Conservation (phyloP, 306 rosid genomes). For the Cicer cuneatum region DNA sequence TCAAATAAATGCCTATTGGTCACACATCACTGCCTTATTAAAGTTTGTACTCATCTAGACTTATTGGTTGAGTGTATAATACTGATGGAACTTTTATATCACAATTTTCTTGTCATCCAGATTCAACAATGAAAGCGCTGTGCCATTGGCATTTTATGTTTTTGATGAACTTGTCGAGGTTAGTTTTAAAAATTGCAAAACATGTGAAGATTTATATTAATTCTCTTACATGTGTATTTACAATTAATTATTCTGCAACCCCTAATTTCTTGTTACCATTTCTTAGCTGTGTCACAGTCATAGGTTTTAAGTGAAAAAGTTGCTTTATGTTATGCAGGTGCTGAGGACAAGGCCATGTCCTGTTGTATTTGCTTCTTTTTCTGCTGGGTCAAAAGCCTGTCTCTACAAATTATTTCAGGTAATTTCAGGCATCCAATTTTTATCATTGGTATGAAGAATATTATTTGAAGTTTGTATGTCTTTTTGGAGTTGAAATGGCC, state of each 20-base stretch:
- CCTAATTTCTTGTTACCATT: neutral
- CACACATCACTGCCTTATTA: conserved; percentile 23
- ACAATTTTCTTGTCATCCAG: conserved; percentile 57
- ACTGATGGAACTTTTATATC: conserved; percentile 32
- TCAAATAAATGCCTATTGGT: conserved; percentile 17
- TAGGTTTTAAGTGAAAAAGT: conserved; percentile 32
- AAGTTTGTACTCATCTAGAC: conserved; percentile 14
- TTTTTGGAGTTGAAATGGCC: conserved; percentile 35
- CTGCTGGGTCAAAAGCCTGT: conserved; percentile 92
- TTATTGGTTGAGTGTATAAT: conserved; percentile 8
- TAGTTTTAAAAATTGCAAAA: conserved; percentile 43
- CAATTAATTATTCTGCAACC: conserved; percentile 16
- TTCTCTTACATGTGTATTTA: conserved; percentile 28
- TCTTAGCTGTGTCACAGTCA: conserved; percentile 22
- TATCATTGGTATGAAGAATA: conserved; percentile 33
- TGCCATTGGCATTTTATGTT: conserved; percentile 75
- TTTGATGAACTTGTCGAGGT: conserved; percentile 93
- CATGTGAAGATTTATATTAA: conserved; percentile 38
- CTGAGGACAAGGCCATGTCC: conserved; percentile 74
- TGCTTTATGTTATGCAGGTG: conserved; percentile 65
- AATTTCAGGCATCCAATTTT: conserved; percentile 26
- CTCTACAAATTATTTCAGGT: conserved; percentile 89
- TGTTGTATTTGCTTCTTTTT: conserved; percentile 78
- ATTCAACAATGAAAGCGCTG: conserved; percentile 73
- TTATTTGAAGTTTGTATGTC: conserved; percentile 36